Evolutionary conservation across 192 early-diverging fungal species (phyloP).

Genomic region (Chytriomyces sp.): DNA sequence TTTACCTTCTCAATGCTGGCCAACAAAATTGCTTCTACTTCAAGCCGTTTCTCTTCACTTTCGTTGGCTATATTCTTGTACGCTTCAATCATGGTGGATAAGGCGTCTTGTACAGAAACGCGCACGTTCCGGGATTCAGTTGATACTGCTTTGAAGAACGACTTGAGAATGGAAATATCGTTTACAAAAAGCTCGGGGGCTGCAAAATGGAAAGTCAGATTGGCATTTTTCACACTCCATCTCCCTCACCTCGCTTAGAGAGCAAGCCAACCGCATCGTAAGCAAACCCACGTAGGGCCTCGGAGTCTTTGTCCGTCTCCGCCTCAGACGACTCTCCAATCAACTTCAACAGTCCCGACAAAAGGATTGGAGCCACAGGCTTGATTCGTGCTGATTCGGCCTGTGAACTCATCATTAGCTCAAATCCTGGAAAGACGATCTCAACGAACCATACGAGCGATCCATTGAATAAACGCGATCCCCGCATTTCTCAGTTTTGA

Average conservation of each 20-base stretch:
- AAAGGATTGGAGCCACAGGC: constrained; percentile 66
- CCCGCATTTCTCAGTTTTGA: constrained; percentile 70
- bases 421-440: not conserved
- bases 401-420: not conserved
- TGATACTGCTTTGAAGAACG: constrained; percentile 72
- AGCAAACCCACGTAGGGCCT: constrained; percentile 76
- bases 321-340: constrained; percentile 35
- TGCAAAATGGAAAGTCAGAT: constrained; percentile 19
- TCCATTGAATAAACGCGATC: constrained; percentile 89
- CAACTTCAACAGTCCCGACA: constrained; percentile 72
- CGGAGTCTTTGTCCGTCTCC: constrained; percentile 45
- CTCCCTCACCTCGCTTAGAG: constrained; percentile 63
- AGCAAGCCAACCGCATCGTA: constrained; percentile 83
- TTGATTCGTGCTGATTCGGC: constrained; percentile 51
- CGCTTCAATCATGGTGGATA: constrained; percentile 74
- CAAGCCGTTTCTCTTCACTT: not conserved
- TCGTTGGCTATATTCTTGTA: constrained; percentile 36
- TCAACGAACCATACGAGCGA: constrained; percentile 65
- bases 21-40: constrained; percentile 38
- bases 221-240: not conserved
- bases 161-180: constrained; percentile 62
- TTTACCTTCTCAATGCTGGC: constrained; percentile 51
- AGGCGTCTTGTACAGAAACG: constrained; percentile 77
- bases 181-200: constrained; percentile 68
- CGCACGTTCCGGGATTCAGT: constrained; percentile 65